Base-by-base conservation (phyloP, 2,329 filamentous ascomycete genomes). In the Fusarium sororula region DNA sequence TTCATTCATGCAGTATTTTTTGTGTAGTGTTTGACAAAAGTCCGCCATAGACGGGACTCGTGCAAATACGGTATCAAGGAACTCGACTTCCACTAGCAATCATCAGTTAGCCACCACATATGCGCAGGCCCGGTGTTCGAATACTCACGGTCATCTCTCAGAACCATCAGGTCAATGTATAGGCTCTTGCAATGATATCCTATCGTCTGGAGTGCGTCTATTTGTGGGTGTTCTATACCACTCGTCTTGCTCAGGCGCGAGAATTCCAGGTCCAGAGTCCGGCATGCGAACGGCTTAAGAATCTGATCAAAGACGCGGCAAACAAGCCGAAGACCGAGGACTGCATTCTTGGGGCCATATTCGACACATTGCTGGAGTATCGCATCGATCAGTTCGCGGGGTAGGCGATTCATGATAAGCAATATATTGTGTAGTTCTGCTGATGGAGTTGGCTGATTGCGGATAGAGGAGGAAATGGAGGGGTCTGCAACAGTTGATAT, bases 101-200 rank as follows among this genome's bases (percentile, higher is more conserved):
- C 37, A 66, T 55, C 44, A 50, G 42, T 79, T 55, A 77, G 73
- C 63, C 28, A 42, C 32, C 55, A 28, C 50, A 63, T 32, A 20
- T 66, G 17, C 37, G 44, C 30, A 26, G 30, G 24, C 48, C 32
- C 11, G 12, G 20, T 24, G 39, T 38, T 38, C 24, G 20, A 39
- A 38, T 10, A 72, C 84, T 72, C 80, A 88, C 87, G 76, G 60
- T 88, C 85, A 74, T 89, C 87, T 72, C 87, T 83, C 42, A 89
- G 78, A 22, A 88, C 82, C 85, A 87, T 88, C 77, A 89, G 79
- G 74, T 89, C 87, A 54, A 89, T 81, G 66, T 85, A 87, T 9
- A 89, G 74, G 37, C 85, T 84, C 72, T 84, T 84, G 81, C 85
- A 87, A n/a, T 86, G 80, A 37, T 83, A 81, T 6, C 85, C 86